Percentiles rank a stretch among this genome's conserved stretches.
Conservation (phyloP, 768 basidiomycete species). For the Collybia mongolica region DNA sequence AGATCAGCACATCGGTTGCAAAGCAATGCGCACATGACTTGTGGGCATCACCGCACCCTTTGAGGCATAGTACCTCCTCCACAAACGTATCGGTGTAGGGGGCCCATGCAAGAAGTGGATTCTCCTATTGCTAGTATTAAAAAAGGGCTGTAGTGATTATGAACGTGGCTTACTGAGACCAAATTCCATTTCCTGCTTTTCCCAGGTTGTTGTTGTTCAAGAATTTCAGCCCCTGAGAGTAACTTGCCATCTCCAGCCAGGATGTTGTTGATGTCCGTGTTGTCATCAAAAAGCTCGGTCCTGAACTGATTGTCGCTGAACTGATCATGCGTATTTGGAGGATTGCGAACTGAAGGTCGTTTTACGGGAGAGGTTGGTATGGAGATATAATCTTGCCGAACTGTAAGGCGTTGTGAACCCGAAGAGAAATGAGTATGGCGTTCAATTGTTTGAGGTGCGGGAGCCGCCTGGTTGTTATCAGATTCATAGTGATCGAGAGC, state of each 20-base stretch:
- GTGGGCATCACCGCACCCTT: constrained; percentile 1
- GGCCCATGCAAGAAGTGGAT: constrained; percentile 3
- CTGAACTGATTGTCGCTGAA: no score
- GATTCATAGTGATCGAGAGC: not conserved
- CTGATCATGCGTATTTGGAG: not conserved
- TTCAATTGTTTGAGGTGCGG: not conserved
- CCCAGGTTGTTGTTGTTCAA: not conserved
- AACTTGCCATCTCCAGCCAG: not conserved
- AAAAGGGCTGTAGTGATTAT: not conserved
- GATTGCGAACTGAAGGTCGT: not conserved
- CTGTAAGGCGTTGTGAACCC: not conserved
- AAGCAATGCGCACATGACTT: not conserved
- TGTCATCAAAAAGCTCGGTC: not conserved
- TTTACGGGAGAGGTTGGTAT: not conserved
- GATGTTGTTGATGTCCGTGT: not conserved
- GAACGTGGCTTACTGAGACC: not conserved
- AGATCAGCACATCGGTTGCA: not conserved
- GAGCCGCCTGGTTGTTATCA: not conserved
- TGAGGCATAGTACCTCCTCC: constrained; percentile 1
- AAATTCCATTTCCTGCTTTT: not conserved
- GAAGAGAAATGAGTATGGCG: not conserved
- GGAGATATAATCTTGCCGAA: not conserved
- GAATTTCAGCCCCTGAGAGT: not conserved
- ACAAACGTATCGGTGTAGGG: constrained; percentile 3
- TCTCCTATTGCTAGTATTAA: not conserved